Conservation (phyloP, 139 green algal genomes). For the Chlamydomonas sp. region DNA sequence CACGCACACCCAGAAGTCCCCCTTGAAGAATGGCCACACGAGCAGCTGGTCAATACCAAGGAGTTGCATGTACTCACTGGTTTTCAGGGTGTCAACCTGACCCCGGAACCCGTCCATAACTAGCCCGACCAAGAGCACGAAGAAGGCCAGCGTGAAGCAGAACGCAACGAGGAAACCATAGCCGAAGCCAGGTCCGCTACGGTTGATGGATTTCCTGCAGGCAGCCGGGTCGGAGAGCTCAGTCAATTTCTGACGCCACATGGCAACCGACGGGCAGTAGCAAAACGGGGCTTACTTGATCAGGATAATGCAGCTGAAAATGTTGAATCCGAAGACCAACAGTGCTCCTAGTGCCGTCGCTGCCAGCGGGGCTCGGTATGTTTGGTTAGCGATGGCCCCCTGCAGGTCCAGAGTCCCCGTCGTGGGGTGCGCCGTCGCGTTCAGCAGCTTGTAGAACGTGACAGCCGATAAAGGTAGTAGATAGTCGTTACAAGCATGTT, state of each 20-base stretch:
- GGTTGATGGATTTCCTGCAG: conserved; percentile 54
- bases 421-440: conserved; percentile 4
- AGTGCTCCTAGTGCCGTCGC: conserved; percentile 39
- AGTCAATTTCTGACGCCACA: background rate
- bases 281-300: conserved; percentile 19
- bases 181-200: conserved; percentile 50
- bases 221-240: background rate
- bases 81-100: conserved; percentile 11
- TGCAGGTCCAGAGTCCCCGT: background rate
- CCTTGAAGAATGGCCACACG: no score
- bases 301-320: conserved; percentile 51
- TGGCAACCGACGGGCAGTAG: background rate
- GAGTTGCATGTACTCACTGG: background rate
- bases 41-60: no score
- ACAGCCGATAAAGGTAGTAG: conserved; percentile 51
- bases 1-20: no score
- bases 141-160: conserved; percentile 60
- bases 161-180: conserved; percentile 61
- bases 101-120: conserved; percentile 57
- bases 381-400: conserved; percentile 23
- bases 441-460: conserved; percentile 48
- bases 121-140: conserved; percentile 52
- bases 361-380: conserved; percentile 48
- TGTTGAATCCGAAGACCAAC: conserved; percentile 59
- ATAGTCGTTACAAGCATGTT: conserved; percentile 53